Evolutionary conservation across 176 grass and related monocot species (phyloP).

Genomic region (Carex myosuroides): DNA sequence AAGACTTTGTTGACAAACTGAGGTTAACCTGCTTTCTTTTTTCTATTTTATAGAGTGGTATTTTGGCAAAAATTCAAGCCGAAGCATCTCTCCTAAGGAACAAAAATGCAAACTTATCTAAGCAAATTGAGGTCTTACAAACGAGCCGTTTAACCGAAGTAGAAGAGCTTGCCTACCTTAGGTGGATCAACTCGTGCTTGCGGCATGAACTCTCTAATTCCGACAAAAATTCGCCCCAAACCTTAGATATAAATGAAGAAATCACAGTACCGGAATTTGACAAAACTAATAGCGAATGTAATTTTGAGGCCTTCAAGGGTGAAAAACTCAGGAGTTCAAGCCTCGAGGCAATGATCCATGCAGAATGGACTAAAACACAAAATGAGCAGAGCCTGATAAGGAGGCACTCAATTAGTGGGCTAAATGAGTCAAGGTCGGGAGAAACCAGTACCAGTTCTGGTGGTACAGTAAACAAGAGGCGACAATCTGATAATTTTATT

Average conservation of each 20-base stretch:
- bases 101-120: slow-evolving; percentile 85
- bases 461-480: slow-evolving; percentile 37
- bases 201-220: slow-evolving; percentile 80
- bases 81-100: slow-evolving; percentile 76
- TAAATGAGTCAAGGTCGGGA: slow-evolving; percentile 59
- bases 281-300: slow-evolving; percentile 27
- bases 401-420: slow-evolving; percentile 78
- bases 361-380: slow-evolving; percentile 65
- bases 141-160: slow-evolving; percentile 92
- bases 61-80: slow-evolving; percentile 89
- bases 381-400: slow-evolving; percentile 51
- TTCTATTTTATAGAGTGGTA: slow-evolving; percentile 58
- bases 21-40: not conserved
- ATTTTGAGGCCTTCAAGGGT: slow-evolving; percentile 37
- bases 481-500: slow-evolving; percentile 97
- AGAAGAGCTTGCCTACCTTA: slow-evolving; percentile 97
- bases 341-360: slow-evolving; percentile 53
- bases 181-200: slow-evolving; percentile 97
- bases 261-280: slow-evolving; percentile 21
- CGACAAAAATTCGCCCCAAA: slow-evolving; percentile 55
- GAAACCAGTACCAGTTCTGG: slow-evolving; percentile 7
- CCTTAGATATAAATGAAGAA: slow-evolving; percentile 30
- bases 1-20: not conserved
- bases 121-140: slow-evolving; percentile 96
- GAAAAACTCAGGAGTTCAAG: slow-evolving; percentile 36